phyloP scores from a whole-genome alignment of 257 asterid species.

The Solanum paucissectum region DNA sequence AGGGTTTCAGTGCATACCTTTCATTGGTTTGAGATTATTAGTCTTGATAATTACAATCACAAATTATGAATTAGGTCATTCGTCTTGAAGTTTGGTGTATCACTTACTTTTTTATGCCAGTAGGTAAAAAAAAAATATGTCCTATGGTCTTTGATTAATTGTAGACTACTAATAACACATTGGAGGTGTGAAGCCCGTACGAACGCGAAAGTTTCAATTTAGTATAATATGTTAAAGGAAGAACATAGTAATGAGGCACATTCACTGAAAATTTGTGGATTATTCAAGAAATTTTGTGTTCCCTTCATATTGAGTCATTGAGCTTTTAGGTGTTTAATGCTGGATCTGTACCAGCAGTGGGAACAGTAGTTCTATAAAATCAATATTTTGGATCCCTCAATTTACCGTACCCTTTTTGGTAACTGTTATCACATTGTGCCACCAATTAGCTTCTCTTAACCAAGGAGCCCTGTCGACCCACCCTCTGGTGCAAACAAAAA shows the following conservation, averaged over 20 bases:
- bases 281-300: background rate
- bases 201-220: background rate
- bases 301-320: background rate
- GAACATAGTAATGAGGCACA: background rate
- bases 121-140: background rate
- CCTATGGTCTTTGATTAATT: background rate
- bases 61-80: background rate
- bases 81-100: background rate
- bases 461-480: background rate
- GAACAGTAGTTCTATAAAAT: background rate
- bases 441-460: background rate
- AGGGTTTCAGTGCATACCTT: background rate
- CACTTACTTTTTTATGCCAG: background rate
- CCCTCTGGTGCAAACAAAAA: background rate
- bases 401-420: background rate
- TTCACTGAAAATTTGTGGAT: background rate
- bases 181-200: background rate
- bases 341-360: background rate
- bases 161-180: background rate
- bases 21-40: background rate
- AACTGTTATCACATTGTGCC: background rate
- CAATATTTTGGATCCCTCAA: background rate
- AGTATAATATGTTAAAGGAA: background rate
- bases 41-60: background rate
- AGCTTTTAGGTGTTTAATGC: background rate